A percentile compares a stretch with the other conserved stretches of the same genome.
Conservation (phyloP, 2,329 filamentous ascomycete genomes). For the Gaeumannomyces sp. region DNA sequence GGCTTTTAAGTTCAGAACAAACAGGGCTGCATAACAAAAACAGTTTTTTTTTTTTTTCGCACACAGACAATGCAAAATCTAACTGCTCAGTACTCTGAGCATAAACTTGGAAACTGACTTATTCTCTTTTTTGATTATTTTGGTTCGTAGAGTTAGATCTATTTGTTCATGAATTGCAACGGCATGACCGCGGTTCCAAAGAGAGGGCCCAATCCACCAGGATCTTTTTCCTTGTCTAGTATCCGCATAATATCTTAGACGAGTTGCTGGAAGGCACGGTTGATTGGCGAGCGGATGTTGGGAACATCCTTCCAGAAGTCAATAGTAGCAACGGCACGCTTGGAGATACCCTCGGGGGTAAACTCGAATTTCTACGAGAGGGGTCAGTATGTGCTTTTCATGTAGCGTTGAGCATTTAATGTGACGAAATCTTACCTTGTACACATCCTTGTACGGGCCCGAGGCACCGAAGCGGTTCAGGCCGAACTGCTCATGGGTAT, state of each 20-base stretch:
- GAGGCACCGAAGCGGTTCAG: slow-evolving; percentile 98
- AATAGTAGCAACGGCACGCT: slow-evolving; percentile 86
- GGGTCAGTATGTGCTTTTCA: slow-evolving; percentile 13
- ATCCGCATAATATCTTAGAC: slow-evolving; percentile 52
- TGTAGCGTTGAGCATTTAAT: slow-evolving; percentile 19
- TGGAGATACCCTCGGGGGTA: slow-evolving; percentile 91
- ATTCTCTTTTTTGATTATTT: background rate
- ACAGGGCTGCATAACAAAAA: background rate
- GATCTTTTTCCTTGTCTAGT: background rate
- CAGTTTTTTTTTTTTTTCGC: background rate
- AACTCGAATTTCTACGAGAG: slow-evolving; percentile 88
- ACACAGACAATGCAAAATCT: background rate
- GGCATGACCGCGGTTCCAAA: background rate
- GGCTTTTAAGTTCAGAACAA: background rate
- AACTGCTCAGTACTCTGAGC: background rate
- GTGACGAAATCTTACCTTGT: slow-evolving; percentile 55
- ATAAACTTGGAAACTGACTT: background rate
- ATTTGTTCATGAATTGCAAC: background rate
- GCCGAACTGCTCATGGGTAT: slow-evolving; percentile 98
- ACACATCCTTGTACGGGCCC: slow-evolving; percentile 95
- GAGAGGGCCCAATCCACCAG: too few species aligned
- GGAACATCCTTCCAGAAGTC: slow-evolving; percentile 95
- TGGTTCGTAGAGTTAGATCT: background rate
- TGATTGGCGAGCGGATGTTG: slow-evolving; percentile 89
- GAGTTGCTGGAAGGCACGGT: slow-evolving; percentile 96